Conservation (phyloP, 2,329 filamentous ascomycete genomes). For the Colletotrichum sp. region DNA sequence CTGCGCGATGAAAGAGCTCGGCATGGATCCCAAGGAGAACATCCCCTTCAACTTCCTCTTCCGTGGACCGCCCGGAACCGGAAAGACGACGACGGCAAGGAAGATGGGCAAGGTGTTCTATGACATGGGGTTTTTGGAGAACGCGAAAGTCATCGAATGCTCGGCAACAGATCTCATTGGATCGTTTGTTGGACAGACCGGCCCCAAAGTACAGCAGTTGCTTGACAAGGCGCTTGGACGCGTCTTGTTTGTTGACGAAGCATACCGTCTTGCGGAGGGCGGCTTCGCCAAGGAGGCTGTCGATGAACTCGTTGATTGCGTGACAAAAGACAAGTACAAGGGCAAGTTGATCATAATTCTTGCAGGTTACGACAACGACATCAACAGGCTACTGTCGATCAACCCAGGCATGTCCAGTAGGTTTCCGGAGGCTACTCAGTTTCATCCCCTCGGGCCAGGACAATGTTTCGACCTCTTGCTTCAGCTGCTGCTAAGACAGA, state of each 20-base stretch:
- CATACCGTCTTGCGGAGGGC: constrained; percentile 67
- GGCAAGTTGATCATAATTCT: constrained; percentile 70
- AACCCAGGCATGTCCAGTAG: constrained; percentile 70
- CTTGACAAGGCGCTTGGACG: constrained; percentile 68
- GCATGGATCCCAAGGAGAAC: constrained; percentile 59
- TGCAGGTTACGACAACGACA: constrained; percentile 71
- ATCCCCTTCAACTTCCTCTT: constrained; percentile 75
- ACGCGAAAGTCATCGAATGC: constrained; percentile 65
- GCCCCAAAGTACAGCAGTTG: constrained; percentile 65
- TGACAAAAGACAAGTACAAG: constrained; percentile 61
- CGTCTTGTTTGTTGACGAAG: constrained; percentile 76
- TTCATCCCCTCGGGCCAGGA: constrained; percentile 46
- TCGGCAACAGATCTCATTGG: constrained; percentile 74
- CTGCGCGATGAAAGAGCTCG: constrained; percentile 52
- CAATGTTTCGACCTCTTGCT: constrained; percentile 46
- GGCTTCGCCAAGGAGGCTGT: constrained; percentile 62
- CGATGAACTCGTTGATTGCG: constrained; percentile 56
- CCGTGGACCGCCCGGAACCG: constrained; percentile 69
- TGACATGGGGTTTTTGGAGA: constrained; percentile 71
- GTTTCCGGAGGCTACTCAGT: constrained; percentile 67
- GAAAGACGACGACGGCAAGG: constrained; percentile 75
- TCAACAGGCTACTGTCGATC: constrained; percentile 64
- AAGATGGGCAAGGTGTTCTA: constrained; percentile 75
- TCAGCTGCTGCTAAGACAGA: neutral
- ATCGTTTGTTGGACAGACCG: constrained; percentile 72